Base-by-base conservation (phyloP, 2,329 filamentous ascomycete species). In the Plenodomus biglobosus region DNA sequence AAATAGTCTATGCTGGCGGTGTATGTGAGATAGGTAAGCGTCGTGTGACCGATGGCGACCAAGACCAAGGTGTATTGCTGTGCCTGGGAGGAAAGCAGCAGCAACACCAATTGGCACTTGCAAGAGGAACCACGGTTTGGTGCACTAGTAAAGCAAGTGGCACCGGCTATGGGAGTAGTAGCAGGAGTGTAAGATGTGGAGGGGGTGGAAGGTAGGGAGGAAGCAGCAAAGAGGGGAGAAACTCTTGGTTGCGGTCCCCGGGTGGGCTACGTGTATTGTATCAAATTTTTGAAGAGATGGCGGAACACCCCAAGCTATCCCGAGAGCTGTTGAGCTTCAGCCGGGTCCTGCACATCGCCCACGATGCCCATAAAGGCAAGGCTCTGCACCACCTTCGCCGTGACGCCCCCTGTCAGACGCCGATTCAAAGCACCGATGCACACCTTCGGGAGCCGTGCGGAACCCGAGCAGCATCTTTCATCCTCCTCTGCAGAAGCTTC, bases 241-340 rank as follows among this genome's bases (percentile, higher is more conserved):
- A 47, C 48, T 32, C 27, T 32, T 32, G 27, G 27, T 8, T 32
- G 27, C 27, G 27, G 27, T 32, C 6, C 27, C 22, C 27, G 40
- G 47, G 30, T 37, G 40, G 47, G 38, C 49, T 52, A 47, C 52
- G 32, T 36, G 32, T 36, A 17, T 36, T 20, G 7, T 66, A 61
- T 61, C 61, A 63, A 65, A 60, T 62, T 65, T 59, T 56, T 50
- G 50, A 47, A 22, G 42, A 27, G 24, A 32, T 44, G 19, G 43
- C 52, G 54, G 57, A 61, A 48, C 46, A 53, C 53, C 63, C 65
- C 66, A 66, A 62, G 65, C 65, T 59, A 52, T 58, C 61, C 61
- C 65, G 59, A 65, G 60, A 61, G 56, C 58, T 68, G 66, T 70
- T 68, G 68, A 68, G 66, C 65, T 59, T 63, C 64, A 58, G 56